Conservation (phyloP, 768 basidiomycete genomes). For the Dendrothele bispora region DNA sequence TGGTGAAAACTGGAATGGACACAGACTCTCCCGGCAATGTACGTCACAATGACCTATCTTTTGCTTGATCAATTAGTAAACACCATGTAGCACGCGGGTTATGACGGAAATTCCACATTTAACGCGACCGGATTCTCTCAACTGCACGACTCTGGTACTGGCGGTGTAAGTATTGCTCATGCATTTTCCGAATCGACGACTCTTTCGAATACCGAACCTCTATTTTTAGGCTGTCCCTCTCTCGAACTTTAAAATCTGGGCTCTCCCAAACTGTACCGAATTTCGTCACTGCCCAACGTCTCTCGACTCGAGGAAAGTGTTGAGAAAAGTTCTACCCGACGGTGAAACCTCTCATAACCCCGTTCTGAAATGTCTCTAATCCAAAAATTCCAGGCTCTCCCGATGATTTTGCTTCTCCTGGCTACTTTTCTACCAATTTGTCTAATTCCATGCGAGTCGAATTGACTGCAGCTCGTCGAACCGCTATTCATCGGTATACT, state of each 20-base stretch:
- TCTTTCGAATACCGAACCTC: not conserved
- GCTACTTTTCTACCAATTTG: conserved; percentile 67
- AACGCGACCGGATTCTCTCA: conserved; percentile 58
- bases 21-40: conserved; percentile 65
- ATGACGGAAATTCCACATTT: conserved; percentile 40
- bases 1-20: conserved; percentile 69
- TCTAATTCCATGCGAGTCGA: conserved; percentile 59
- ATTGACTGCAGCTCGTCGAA: conserved; percentile 56
- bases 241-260: conserved; percentile 64
- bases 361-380: not conserved
- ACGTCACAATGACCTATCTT: conserved; percentile 9
- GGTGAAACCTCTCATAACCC: too few relatives aligned
- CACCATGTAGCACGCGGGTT: conserved; percentile 43
- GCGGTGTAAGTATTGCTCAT: conserved; percentile 43
- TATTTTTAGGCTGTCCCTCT: conserved; percentile 49
- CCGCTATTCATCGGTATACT: conserved; percentile 60
- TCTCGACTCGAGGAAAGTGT: conserved; percentile 43
- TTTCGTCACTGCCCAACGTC: conserved; percentile 56
- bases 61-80: not conserved
- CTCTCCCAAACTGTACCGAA: conserved; percentile 45
- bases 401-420: conserved; percentile 65
- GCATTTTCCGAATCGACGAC: not conserved
- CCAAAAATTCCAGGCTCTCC: conserved; percentile 40
- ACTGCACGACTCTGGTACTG: conserved; percentile 61
- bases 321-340: conserved; percentile 44